Evolutionary conservation across 1,284 basidiomycete genomes (phyloP), one percentile per base, ranked within the genome.

Genomic region (Ganoderma resinaceum): DNA sequence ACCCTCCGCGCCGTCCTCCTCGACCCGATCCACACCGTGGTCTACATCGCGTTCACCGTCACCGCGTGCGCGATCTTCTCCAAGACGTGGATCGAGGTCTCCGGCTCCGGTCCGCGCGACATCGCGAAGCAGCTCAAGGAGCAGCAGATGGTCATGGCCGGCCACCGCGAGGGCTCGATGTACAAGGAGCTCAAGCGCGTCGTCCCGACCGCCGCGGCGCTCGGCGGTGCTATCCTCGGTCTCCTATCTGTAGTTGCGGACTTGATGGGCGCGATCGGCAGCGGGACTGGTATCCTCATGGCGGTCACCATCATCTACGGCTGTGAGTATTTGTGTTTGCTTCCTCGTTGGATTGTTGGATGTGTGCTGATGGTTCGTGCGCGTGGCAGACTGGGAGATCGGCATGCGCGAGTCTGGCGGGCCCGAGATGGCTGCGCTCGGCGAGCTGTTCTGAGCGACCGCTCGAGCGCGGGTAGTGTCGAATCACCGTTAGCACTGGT

Each of bases 31-130:
- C 98, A 99, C 84, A 97, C 95, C 0, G 85, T 89, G 43, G 84
- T 98, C 76, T 98, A 99, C 83, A 91, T 99, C 78, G 83, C 89
- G 7, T 99, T 99, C 83, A 98, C 97, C 82, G 86, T 97, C 70
- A 91, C 93, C 40, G 95, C 96, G 16, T 99, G 97, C 79, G 97
- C 97, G 16, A 86, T 99, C 75, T 99, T 99, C 87, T 97, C 95
- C 80, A 99, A 99, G 88, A 98, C 97, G 5, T 99, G 97, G 97
- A 99, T 99, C 77, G 97, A 99, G 78, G 96, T 99, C 46, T 98
- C 96, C 1, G 97, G 97, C 42, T 94, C 92, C 66, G 96, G 97
- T 20, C 97, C 97, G 20, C 86, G 97, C 64, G 97, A 99, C 76
- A 92, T 99, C 65, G 97, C 97, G 66, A 98, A 97, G 83, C 97